Base-by-base conservation (phyloP, 2,329 filamentous ascomycete species). In the Cladosporium austrohemisphaericum region DNA sequence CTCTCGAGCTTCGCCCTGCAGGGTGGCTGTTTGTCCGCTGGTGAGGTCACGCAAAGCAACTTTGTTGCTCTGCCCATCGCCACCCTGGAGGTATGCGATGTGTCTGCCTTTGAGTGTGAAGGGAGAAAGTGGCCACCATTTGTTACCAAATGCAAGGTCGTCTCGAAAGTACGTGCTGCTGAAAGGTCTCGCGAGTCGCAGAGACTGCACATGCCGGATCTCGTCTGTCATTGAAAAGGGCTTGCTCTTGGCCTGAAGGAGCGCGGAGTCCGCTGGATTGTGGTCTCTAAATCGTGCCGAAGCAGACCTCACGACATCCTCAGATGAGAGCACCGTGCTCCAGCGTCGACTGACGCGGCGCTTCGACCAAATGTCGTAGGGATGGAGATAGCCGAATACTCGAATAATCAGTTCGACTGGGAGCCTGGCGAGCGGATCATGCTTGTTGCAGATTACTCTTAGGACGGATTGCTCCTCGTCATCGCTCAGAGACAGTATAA, bases 361-460 rank as follows among this genome's bases (percentile, higher is more conserved):
- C 28, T 35, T 57, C 41, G 33, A 65, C 65, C 50, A 72, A 41
- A 57, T 44, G 13, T 52, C 44, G 9, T 50, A 54, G 2, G 58
- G 10, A 7, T 55, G 52, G 32, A 61, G 51, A 37, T 67, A 55
- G 25, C 52, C 49, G 51, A 71, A 69, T 13, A 71, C 47, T 4
- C 61, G 52, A 16, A 63, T 57, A 5, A 68, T 57, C 6, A 73
- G 56, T 57, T 73, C 70, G 11, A 66, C 13, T 4, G 70, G 70
- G 28, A 72, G 52, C 1, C 29, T 51, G n/a, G 56, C 60, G 25
- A 72, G 46, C 26, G 69, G 62, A 52, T 72, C 69, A 38, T 54
- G 52, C 31, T 49, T 54, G 22, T 41, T 52, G 3, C 31, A 41
- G 8, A 60, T 52, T 8, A 54, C 19, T 2, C 16, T 5, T 1